A percentile compares a stretch with the other conserved stretches of the same genome.
Conservation (phyloP, 192 early-diverging fungal genomes). For the Gonapodya sp. region DNA sequence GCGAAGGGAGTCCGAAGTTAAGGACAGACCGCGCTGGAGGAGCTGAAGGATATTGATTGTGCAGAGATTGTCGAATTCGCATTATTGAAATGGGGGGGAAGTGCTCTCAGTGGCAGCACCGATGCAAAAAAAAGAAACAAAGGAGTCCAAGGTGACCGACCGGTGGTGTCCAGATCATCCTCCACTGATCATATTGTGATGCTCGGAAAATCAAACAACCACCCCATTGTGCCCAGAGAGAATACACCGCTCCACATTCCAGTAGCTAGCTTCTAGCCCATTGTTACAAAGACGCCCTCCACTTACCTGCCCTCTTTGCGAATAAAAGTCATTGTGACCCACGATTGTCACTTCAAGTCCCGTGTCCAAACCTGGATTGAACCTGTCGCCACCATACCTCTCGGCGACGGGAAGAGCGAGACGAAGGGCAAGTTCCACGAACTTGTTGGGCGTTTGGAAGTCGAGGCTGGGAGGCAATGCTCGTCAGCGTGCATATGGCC, state of each 20-base stretch:
- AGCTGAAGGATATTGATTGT: slow-evolving; percentile 39
- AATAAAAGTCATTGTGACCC: slow-evolving; percentile 99
- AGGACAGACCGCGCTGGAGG: slow-evolving; percentile 27
- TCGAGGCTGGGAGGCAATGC: background rate
- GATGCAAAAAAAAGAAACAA: background rate
- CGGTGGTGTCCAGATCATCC: slow-evolving; percentile 1
- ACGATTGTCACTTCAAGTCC: slow-evolving; percentile 67
- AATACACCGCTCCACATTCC: no score
- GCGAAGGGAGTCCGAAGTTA: slow-evolving; percentile 43
- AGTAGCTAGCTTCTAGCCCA: no score
- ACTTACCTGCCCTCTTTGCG: slow-evolving; percentile 73
- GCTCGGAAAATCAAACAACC: no score
- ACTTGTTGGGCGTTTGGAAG: slow-evolving; percentile 38
- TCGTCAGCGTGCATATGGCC: background rate
- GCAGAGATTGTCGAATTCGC: slow-evolving; percentile 4
- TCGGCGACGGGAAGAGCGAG: slow-evolving; percentile 34
- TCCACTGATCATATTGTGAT: background rate
- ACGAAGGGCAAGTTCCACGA: slow-evolving; percentile 49
- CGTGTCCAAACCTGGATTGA: slow-evolving; percentile 18
- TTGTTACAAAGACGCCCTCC: background rate
- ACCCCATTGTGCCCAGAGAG: no score
- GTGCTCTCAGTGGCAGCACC: no score
- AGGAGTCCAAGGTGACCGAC: no score
- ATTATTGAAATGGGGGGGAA: no score
- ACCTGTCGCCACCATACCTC: slow-evolving; percentile 17